Evolutionary conservation across 2,329 filamentous ascomycete species (phyloP), one percentile per base, ranked within the genome.

Genomic region (Lizonia empirigonia): DNA sequence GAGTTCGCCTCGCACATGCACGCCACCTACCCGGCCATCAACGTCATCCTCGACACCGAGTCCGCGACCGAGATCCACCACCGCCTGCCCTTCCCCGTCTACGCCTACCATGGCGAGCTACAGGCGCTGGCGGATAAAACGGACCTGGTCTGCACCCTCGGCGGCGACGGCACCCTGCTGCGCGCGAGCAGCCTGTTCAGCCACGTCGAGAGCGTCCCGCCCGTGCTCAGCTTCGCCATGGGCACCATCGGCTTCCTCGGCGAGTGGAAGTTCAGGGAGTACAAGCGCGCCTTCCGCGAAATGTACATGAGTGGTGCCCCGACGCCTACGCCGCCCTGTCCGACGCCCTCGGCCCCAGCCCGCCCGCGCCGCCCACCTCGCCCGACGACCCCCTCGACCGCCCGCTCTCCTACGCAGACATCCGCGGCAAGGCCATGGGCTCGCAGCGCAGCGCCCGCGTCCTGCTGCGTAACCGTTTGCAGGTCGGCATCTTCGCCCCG

Each of bases 181-280:
- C 89, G 90, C 53, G 91, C 91, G 0, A 88, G 90, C 2, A 92
- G 89, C 45, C 81, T 97, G 5, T 97, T 95, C 76, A 91, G 91
- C 52, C 87, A 90, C 29, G 86, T 89, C 35, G 80, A 83, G 2
- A 85, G 85, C 34, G 93, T 99, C 0, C 94, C 94, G 0, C 94
- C 94, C 0, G 89, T 99, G 26, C 79, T 99, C 7, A 91, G 90
- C 1, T 99, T 99, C 69, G 96, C 91, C 70, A 97, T 99, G 90
- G 94, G 94, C 5, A 95, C 93, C 0, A 78, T 99, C 1, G 94
- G 94, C 0, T 99, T 99, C 62, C 77, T 99, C 7, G 92, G 93
- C 13, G 93, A 97, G 74, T 99, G 93, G 92, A 95, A 94, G 65
- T 97, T 97, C 70, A 80, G 81, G 6, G 92, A 97, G 65, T 90